These are phyloP conservation scores for Trypanosoma vivax DNA, from an alignment of 208 protist species.

Conservation along the genomic window DNA sequence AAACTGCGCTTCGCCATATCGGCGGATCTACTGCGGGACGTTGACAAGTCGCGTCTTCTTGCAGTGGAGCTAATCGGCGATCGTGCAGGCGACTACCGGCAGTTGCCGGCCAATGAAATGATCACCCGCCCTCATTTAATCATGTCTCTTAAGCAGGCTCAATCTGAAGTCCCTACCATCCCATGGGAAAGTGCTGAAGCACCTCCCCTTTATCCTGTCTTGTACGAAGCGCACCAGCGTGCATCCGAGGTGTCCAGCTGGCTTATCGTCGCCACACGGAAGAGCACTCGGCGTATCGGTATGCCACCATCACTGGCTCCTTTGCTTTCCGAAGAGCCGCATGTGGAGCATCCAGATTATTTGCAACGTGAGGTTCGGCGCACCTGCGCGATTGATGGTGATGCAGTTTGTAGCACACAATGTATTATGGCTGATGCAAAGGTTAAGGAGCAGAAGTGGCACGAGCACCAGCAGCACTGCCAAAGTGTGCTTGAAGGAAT, in stretches of 20 bases:
- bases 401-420: slow-evolving; percentile 11
- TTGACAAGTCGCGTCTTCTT: slow-evolving; percentile 48
- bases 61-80: slow-evolving; percentile 80
- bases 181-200: background rate
- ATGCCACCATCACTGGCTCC: slow-evolving; percentile 55
- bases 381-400: slow-evolving; percentile 9
- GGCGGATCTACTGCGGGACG: slow-evolving; percentile 42
- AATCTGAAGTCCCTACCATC: background rate
- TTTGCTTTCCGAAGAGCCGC: slow-evolving; percentile 63
- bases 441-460: slow-evolving; percentile 57
- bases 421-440: slow-evolving; percentile 22
- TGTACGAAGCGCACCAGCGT: slow-evolving; percentile 46
- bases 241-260: slow-evolving; percentile 36
- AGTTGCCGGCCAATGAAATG: slow-evolving; percentile 44
- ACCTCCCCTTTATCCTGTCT: slow-evolving; percentile 38
- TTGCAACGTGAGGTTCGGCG: slow-evolving; percentile 7
- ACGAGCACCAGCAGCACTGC: slow-evolving; percentile 43
- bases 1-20: slow-evolving; percentile 31
- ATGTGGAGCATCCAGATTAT: slow-evolving; percentile 55
- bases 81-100: slow-evolving; percentile 57
- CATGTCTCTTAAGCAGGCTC: background rate
- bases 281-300: slow-evolving; percentile 29
- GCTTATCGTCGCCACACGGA: slow-evolving; percentile 48
- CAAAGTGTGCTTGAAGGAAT: slow-evolving; percentile 23
- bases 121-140: slow-evolving; percentile 8